phyloP scores from a whole-genome alignment of 2,329 filamentous ascomycete genomes.

The Trichophyton benhamiae region DNA sequence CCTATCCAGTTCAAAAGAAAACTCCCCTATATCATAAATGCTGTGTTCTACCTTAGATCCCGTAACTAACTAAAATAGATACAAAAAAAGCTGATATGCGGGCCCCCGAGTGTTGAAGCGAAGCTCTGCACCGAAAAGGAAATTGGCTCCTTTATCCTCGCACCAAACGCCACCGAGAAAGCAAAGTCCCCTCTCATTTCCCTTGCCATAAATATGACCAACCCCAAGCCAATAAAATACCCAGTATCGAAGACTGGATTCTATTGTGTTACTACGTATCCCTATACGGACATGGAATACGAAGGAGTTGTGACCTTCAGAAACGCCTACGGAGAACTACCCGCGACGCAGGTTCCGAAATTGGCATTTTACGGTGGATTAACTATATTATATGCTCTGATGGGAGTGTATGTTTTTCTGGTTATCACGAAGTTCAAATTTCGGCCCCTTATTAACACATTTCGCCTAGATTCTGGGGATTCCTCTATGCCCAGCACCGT shows the following conservation, averaged over 20 bases:
- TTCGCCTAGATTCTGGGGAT: slow-evolving; percentile 63
- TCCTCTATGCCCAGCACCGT: slow-evolving; percentile 88
- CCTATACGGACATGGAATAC: slow-evolving; percentile 55
- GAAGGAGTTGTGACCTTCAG: slow-evolving; percentile 77
- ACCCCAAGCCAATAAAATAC: slow-evolving; percentile 62
- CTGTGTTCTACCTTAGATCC: background rate
- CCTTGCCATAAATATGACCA: slow-evolving; percentile 68
- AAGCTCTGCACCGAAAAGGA: slow-evolving; percentile 65
- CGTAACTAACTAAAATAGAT: background rate
- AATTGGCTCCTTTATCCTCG: slow-evolving; percentile 71
- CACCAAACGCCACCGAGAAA: slow-evolving; percentile 58
- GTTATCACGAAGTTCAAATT: background rate
- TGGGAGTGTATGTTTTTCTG: slow-evolving; percentile 48
- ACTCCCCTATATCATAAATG: background rate
- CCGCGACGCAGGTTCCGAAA: slow-evolving; percentile 90
- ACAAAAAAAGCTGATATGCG: slow-evolving; percentile 61
- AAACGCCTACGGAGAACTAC: slow-evolving; percentile 91
- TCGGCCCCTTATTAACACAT: background rate
- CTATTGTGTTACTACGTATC: slow-evolving; percentile 78
- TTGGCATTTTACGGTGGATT: slow-evolving; percentile 93
- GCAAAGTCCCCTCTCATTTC: slow-evolving; percentile 65
- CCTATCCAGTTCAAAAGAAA: slow-evolving; percentile 13
- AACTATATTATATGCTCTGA: slow-evolving; percentile 82
- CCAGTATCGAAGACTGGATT: slow-evolving; percentile 82
- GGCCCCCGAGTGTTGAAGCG: slow-evolving; percentile 53